Evolutionary conservation across 441 rosid species (phyloP).

Genomic region (Rhodomyrtus psidioides): DNA sequence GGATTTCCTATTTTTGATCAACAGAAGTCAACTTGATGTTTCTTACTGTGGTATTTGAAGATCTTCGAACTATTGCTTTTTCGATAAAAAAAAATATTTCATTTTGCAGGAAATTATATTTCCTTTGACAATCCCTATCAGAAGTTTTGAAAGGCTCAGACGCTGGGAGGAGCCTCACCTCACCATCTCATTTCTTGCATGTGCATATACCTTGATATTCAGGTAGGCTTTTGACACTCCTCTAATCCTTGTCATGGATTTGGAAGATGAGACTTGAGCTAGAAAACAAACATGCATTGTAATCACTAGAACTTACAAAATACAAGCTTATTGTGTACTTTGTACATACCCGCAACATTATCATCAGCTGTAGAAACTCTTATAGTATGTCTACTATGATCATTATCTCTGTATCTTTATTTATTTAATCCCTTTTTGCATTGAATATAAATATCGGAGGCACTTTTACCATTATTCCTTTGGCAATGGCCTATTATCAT

Average conservation of each 20-base stretch:
- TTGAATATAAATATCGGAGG: no score
- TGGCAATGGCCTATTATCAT: no score
- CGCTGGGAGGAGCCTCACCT: slow-evolving; percentile 88
- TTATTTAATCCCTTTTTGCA: no score
- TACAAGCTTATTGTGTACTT: no score
- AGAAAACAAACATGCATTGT: background rate
- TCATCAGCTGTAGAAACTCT: no score
- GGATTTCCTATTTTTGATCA: background rate
- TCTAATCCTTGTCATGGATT: background rate
- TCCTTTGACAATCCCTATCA: slow-evolving; percentile 53
- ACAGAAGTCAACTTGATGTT: background rate
- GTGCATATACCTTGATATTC: slow-evolving; percentile 47
- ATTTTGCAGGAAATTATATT: slow-evolving; percentile 72
- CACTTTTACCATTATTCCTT: no score
- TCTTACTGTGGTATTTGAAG: background rate
- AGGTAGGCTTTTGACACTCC: slow-evolving; percentile 3
- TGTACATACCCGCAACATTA: no score
- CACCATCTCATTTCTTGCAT: slow-evolving; percentile 70
- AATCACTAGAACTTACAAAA: background rate
- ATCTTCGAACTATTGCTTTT: background rate
- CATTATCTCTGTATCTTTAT: no score
- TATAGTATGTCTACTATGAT: no score
- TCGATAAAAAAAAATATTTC: background rate
- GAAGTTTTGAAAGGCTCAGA: slow-evolving; percentile 63
- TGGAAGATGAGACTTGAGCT: background rate